Percentiles rank a stretch among this genome's conserved stretches.
Evolutionary conservation across 202 grass and related monocot genomes (phyloP).

Genomic region (Bolboschoenoplectus hybrid): DNA sequence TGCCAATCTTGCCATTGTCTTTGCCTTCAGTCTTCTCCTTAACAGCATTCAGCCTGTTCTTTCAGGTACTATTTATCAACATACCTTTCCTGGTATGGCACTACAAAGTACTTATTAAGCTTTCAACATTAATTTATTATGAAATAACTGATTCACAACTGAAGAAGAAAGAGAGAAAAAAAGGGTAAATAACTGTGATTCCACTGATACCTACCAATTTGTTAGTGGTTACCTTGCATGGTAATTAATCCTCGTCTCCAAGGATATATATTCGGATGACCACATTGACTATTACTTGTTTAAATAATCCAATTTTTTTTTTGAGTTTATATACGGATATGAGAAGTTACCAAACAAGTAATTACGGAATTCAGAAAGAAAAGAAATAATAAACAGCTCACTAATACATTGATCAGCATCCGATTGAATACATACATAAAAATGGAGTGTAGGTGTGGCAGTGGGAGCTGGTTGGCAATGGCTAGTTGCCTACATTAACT

Average conservation of each 20-base stretch:
- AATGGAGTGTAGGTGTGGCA: conserved; percentile 57
- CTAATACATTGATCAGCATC: not conserved
- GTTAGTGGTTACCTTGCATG: not conserved
- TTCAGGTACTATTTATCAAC: conserved; percentile 42
- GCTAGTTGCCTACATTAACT: conserved; percentile 75
- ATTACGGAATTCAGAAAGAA: not conserved
- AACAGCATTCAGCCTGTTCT: conserved; percentile 86
- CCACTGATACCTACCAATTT: not conserved
- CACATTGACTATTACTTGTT: not conserved
- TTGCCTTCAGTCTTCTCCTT: conserved; percentile 70
- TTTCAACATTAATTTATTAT: not conserved
- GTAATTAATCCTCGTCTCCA: not conserved
- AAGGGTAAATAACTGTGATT: not conserved
- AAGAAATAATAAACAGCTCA: not conserved
- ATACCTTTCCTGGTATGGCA: not conserved
- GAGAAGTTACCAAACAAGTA: not conserved
- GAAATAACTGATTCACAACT: not conserved
- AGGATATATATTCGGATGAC: not conserved
- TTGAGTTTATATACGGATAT: not conserved
- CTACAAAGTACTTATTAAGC: not conserved
- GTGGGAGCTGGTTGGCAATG: conserved; percentile 89
- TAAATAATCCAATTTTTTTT: not conserved
- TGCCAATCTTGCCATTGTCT: conserved; percentile 61
- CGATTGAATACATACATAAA: not conserved
- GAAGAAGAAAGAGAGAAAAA: no score